phyloP scores from a whole-genome alignment of 208 protist genomes.

The Leishmania guyanensis region DNA sequence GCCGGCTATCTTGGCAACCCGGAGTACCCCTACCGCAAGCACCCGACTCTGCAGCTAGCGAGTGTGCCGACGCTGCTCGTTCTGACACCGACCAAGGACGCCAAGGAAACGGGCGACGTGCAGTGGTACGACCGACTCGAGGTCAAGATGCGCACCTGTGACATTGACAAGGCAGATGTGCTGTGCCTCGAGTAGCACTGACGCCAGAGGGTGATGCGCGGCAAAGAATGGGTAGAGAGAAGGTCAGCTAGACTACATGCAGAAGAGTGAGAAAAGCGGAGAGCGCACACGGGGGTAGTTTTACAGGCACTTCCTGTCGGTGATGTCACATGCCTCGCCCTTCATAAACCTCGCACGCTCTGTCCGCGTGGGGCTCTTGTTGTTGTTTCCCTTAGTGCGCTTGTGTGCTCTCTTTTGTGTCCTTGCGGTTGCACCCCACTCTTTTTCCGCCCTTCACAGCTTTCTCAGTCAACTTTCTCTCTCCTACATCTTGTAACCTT shows the following conservation, averaged over 20 bases:
- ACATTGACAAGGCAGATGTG: conserved; percentile 24
- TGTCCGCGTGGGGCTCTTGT: too few species aligned
- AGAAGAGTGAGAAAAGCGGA: background rate
- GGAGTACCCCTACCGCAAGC: conserved; percentile 58
- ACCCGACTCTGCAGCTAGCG: conserved; percentile 45
- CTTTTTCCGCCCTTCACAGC: background rate
- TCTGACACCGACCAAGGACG: conserved; percentile 34
- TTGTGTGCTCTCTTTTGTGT: background rate
- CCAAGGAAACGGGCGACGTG: conserved; percentile 27
- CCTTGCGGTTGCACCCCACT: background rate
- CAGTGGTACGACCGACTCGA: conserved; percentile 47
- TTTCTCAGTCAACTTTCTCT: background rate
- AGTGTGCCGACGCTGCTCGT: conserved; percentile 63
- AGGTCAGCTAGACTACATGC: background rate
- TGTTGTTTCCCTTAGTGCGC: background rate
- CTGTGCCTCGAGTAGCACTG: conserved; percentile 18
- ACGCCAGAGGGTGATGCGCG: background rate
- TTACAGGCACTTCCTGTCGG: background rate
- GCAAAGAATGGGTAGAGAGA: background rate
- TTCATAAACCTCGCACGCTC: background rate
- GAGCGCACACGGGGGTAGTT: background rate
- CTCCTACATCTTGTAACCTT: background rate
- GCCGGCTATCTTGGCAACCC: conserved; percentile 69
- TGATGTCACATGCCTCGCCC: background rate
- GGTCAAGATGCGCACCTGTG: conserved; percentile 44